Base-by-base conservation (phyloP, 495 filamentous ascomycete genomes). In the Penicillium egyptiacum region DNA sequence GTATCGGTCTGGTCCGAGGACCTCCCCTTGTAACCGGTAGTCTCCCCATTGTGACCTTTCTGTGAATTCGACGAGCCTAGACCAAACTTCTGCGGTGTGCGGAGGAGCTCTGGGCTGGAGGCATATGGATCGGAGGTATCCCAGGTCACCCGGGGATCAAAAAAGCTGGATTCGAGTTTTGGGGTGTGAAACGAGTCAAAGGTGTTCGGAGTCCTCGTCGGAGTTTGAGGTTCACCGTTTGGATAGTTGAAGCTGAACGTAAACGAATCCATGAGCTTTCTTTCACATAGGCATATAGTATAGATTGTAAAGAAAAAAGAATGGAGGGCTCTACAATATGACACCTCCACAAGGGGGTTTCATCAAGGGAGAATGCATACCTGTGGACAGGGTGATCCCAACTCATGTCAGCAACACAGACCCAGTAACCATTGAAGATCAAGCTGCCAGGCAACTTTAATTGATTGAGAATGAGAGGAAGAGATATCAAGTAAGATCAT, bases 141-240 rank as follows among this genome's bases (percentile, higher is more conserved):
- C 78, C 78, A 81, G 52, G 76, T 82, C 49, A 80, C 75, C 42
- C 73, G 70, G 30, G 78, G 75, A 54, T 81, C 79, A 60, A 77
- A 78, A 58, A 78, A 79, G 58, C 75, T 79, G 10, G 76, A 78
- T 55, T 81, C 79, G 62, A 80, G 76, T 67, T 85, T 87, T 19
- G 88, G 86, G 14, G 87, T 90, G 56, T 86, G 82, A 68, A 90
- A 87, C 52, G 82, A 73, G 62, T 83, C 83, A 53, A 80, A 66
- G 45, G 86, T 86, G 23, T 80, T 88, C 58, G 88, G 88, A 41
- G 88, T 91, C 71, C 83, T 85, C 65, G 84, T 88, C 22, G 88
- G 88, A 55, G 88, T 91, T 53, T 86, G 86, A 69, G 88, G 88
- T 77, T 88, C 84, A 79, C 83, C 86, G 81, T 84, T 84, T 71